phyloP scores from a whole-genome alignment of 1,284 basidiomycete genomes.

The Ganoderma resinaceum region DNA sequence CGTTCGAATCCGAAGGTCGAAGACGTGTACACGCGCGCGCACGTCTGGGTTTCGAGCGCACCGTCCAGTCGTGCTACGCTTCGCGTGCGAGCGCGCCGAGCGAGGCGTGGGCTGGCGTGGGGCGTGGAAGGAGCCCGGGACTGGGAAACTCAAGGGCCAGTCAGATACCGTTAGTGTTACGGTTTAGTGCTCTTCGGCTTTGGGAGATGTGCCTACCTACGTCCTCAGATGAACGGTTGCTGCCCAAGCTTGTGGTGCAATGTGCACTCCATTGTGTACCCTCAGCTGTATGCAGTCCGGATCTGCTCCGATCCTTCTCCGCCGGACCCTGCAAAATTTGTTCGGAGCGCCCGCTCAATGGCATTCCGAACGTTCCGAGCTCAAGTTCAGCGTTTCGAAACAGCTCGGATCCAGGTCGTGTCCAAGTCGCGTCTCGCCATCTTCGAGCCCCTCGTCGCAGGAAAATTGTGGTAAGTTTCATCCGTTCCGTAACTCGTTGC shows the following conservation, averaged over 20 bases:
- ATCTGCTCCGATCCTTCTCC: neutral
- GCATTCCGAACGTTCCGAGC: neutral
- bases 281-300: neutral
- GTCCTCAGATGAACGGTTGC: neutral
- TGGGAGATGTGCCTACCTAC: neutral
- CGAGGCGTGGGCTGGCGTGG: neutral
- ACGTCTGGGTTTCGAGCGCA: neutral
- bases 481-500: neutral
- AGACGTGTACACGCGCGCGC: neutral
- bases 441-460: neutral
- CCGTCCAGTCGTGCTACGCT: neutral
- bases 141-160: neutral
- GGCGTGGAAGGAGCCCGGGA: neutral
- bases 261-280: neutral
- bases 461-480: neutral
- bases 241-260: neutral
- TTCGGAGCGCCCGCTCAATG: neutral
- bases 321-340: neutral
- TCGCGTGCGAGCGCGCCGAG: neutral
- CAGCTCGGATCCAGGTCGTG: neutral
- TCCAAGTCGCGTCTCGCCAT: neutral
- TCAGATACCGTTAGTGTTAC: neutral
- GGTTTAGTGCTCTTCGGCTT: neutral
- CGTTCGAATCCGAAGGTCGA: neutral
- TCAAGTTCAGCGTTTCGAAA: neutral